Base-by-base conservation (phyloP, 1,139 yeast genomes). In the Kodamaea plutei region DNA sequence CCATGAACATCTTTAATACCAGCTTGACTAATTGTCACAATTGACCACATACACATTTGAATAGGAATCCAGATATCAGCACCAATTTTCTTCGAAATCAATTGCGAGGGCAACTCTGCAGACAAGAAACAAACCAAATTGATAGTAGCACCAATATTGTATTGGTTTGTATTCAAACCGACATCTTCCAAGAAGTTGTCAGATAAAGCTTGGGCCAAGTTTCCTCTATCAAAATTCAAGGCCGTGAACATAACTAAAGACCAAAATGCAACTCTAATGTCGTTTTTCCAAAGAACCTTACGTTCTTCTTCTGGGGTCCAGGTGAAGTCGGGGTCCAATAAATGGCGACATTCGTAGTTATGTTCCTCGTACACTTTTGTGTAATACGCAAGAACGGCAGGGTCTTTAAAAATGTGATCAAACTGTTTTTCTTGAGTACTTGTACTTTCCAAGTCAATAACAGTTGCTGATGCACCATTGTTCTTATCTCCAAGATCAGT, bases 71-170 rank as follows among this genome's bases (percentile, higher is more conserved):
- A 75, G 25, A 63, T 42, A 45, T 73, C 79, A 4, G 76, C 67
- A 5, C 80, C 81, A 16, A 74, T 33, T 33, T 57, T 61, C 44
- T 75, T 74, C 7, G 77, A 66, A 11, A 74, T 43, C 41, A 74
- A 52, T 45, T 73, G 79, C 1, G 79, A 73, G 0, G 80, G 80
- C 12, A 75, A 50, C 46, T 75, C 80, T 9, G 76, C 69, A n/a
- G 51, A 45, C 33, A 75, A 48, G 45, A 74, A 75, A 27, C 69
- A 54, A 7, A 67, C 53, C 32, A 63, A 54, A 34, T 62, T 62
- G 23, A 73, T 53, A 9, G 76, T 71, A 38, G 61, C 64, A 4
- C 76, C 79, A 16, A 53, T 45, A 43, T 75, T 75, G 49, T 66
- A 72, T 34, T 73, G 65, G 36, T 66, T 50, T 13, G 75, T 70